Conservation (phyloP, 192 early-diverging fungal species). For the Mycoemilia scoparia region DNA sequence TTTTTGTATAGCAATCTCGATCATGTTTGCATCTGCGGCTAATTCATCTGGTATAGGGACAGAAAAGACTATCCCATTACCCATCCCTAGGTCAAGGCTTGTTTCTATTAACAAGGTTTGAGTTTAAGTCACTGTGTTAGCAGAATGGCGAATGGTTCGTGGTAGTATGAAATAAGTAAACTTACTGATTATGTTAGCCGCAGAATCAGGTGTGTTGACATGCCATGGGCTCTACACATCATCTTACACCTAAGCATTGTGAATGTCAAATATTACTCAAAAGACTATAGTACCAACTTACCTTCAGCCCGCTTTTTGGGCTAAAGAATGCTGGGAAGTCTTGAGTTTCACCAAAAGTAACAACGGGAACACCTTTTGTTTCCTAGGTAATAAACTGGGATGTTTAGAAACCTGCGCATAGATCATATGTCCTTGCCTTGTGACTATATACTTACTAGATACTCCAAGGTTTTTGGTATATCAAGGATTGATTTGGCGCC, state of each 20-base stretch:
- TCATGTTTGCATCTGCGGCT: slow-evolving; percentile 34
- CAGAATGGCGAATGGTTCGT: neutral
- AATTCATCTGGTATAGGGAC: slow-evolving; percentile 68
- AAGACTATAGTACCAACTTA: too few relatives aligned
- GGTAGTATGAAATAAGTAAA: slow-evolving; percentile 1
- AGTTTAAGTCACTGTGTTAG: slow-evolving; percentile 7
- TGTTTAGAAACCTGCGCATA: slow-evolving; percentile 1
- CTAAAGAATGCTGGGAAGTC: slow-evolving; percentile 90
- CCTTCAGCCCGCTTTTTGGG: slow-evolving; percentile 36
- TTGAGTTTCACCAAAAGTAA: slow-evolving; percentile 42
- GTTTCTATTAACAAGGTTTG: too few relatives aligned
- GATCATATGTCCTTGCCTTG: slow-evolving; percentile 1
- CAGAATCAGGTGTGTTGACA: slow-evolving; percentile 17
- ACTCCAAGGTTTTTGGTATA: slow-evolving; percentile 79
- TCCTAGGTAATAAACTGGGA: too few relatives aligned
- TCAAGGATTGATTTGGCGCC: slow-evolving; percentile 95
- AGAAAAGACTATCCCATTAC: slow-evolving; percentile 68
- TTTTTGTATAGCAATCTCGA: slow-evolving; percentile 51
- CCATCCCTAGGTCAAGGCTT: slow-evolving; percentile 40
- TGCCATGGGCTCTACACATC: too few relatives aligned
- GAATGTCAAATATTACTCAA: too few relatives aligned
- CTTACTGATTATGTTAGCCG: slow-evolving; percentile 24
- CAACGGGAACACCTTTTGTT: slow-evolving; percentile 83
- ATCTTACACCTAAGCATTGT: too few relatives aligned
- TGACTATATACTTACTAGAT: too few relatives aligned